Evolutionary conservation across 176 grass and related monocot species (phyloP), one percentile per base, ranked within the genome.

Genomic region (Zoysia pacifica): DNA sequence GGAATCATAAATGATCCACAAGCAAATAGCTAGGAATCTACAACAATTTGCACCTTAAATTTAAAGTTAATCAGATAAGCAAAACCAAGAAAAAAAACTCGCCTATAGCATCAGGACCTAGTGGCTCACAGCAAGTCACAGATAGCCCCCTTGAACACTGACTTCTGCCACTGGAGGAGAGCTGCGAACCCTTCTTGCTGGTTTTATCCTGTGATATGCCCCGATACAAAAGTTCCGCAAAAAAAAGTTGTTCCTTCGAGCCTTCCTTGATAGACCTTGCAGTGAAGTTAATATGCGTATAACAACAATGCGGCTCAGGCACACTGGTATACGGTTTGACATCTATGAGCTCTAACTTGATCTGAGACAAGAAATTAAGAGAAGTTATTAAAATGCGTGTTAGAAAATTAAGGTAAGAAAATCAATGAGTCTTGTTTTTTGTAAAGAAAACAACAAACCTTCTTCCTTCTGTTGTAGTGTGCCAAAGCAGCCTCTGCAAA

Each of bases 121-220:
- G 7, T 75, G 52, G 72, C 40, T 75, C 72, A 75, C 72, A 75
- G 53, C 72, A 60, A 13, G 40, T 60, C 16, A 60, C 72, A 7
- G 45, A 10, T 53, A 75, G 45, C 18, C 72, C 53, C 19, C 36
- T 60, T 35, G 72, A 20, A 20, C 10, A 39, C 16, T 1, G 0
- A 9, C 39, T 75, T 75, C 1, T 75, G 37, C 67, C 5, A 43
- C 35, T 11, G 7, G 12, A 12, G 48, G 3, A 50, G 7, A 8
- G 8, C 12, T 50, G 48, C 7, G 48, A 50, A 50, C 48, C 7
- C 48, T 50, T 10, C 48, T 50, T 50, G 1, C 48, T 50, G 9
- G 5, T 47, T 7, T 7, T 7, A 47, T 47, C 45, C 45, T 7
- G 45, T 7, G 6, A 7, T 47, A 47, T 7, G 45, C 45, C 45